Evolutionary conservation across 1,139 yeast genomes (phyloP).

Genomic region (Candida glucosophila): DNA sequence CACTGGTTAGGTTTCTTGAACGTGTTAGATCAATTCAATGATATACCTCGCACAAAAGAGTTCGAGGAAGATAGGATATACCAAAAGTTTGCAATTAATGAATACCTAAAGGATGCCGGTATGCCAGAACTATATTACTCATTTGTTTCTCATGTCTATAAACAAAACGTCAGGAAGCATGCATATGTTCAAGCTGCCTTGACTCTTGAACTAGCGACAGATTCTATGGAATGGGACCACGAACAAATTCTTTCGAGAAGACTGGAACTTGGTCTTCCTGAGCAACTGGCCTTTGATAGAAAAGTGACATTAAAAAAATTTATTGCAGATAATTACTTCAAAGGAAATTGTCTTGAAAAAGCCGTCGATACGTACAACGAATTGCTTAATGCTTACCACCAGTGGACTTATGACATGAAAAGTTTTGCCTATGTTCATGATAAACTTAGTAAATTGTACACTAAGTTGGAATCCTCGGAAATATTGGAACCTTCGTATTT

Average conservation of each 20-base stretch:
- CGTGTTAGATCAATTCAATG: constrained; percentile 57
- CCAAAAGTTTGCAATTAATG: constrained; percentile 69
- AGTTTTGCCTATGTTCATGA: constrained; percentile 71
- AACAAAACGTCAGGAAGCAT: constrained; percentile 49
- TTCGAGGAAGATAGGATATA: constrained; percentile 83
- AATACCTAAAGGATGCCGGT: constrained; percentile 69
- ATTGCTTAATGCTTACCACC: constrained; percentile 66
- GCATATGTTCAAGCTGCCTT: constrained; percentile 80
- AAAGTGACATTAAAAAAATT: constrained; percentile 65
- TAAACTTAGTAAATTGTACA: constrained; percentile 60
- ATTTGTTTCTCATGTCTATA: constrained; percentile 68
- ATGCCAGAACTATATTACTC: constrained; percentile 76
- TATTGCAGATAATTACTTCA: constrained; percentile 64
- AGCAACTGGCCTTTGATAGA: constrained; percentile 74
- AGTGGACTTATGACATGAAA: constrained; percentile 64
- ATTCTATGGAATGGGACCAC: constrained; percentile 72
- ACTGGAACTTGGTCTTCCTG: constrained; percentile 64
- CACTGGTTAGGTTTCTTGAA: constrained; percentile 57
- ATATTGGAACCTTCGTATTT: constrained; percentile 72
- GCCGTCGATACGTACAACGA: constrained; percentile 76
- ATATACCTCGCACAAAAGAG: constrained; percentile 75
- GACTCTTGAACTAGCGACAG: constrained; percentile 68
- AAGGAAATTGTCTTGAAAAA: constrained; percentile 68
- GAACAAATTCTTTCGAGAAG: constrained; percentile 48
- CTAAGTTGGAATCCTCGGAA: constrained; percentile 62